Evolutionary conservation across 1,139 yeast genomes (phyloP).

Genomic region (Blastobotrys illinoisensis): DNA sequence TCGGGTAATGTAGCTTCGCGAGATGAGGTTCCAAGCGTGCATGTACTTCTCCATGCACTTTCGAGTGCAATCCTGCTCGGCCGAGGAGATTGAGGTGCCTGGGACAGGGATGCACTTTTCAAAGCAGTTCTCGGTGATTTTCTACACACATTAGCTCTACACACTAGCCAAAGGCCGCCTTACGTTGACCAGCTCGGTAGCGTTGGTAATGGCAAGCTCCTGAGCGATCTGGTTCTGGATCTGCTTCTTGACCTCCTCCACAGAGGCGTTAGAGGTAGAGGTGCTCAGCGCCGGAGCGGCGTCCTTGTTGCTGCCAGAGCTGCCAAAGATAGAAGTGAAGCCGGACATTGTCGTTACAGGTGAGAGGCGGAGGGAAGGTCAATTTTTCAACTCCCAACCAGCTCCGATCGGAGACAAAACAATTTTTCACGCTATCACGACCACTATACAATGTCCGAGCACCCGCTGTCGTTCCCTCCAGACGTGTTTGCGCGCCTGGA

Average conservation of each 20-base stretch:
- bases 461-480: constrained; percentile 57
- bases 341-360: constrained; percentile 20
- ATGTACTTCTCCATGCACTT: constrained; percentile 83
- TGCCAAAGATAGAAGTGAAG: constrained; percentile 40
- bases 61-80: constrained; percentile 55
- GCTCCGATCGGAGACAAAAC: background rate
- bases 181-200: constrained; percentile 72
- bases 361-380: background rate
- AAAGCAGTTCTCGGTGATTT: constrained; percentile 85
- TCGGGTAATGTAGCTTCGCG: constrained; percentile 68
- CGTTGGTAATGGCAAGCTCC: constrained; percentile 85
- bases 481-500: constrained; percentile 78
- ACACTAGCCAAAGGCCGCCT: constrained; percentile 11
- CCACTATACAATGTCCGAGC: background rate
- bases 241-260: constrained; percentile 46
- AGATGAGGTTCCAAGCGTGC: constrained; percentile 84
- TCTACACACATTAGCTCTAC: no score
- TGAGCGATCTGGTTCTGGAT: constrained; percentile 69
- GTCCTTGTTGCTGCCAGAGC: constrained; percentile 21
- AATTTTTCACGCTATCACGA: background rate
- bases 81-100: constrained; percentile 40
- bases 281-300: constrained; percentile 30
- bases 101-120: constrained; percentile 65
- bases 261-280: constrained; percentile 29
- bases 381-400: background rate